phyloP scores from a whole-genome alignment of 805 yeast genomes.

The Lipomyces yamadae region DNA sequence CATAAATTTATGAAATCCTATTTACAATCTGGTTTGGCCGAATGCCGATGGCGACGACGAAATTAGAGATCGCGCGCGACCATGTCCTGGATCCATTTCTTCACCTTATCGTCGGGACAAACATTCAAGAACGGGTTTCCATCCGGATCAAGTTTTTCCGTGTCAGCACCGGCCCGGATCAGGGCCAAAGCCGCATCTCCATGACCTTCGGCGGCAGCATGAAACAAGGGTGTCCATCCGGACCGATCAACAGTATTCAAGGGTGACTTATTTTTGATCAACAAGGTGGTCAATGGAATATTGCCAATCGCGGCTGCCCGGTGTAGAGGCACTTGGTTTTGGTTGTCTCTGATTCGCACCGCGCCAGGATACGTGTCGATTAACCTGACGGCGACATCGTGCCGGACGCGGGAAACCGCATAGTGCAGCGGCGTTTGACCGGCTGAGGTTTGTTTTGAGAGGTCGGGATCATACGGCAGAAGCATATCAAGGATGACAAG shows the following conservation, averaged over 20 bases:
- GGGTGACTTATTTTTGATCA: constrained; percentile 61
- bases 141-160: constrained; percentile 52
- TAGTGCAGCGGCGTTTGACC: constrained; percentile 79
- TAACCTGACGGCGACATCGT: constrained; percentile 58
- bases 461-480: constrained; percentile 60
- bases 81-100: constrained; percentile 42
- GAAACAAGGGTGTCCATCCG: constrained; percentile 89
- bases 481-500: constrained; percentile 56
- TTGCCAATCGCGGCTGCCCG: constrained; percentile 85
- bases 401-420: constrained; percentile 72
- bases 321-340: constrained; percentile 70
- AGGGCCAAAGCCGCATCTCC: constrained; percentile 72
- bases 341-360: constrained; percentile 67
- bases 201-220: constrained; percentile 88
- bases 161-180: constrained; percentile 70
- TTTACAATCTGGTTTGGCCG: background rate
- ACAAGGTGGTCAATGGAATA: constrained; percentile 56
- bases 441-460: constrained; percentile 62
- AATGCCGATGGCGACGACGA: background rate
- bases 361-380: constrained; percentile 61
- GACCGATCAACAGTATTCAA: constrained; percentile 68
- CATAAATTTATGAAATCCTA: background rate
- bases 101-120: constrained; percentile 59
- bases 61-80: constrained; percentile 17
- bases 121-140: constrained; percentile 62